Base-by-base conservation (phyloP, 1,139 yeast genomes). In the Candida tropicalis region DNA sequence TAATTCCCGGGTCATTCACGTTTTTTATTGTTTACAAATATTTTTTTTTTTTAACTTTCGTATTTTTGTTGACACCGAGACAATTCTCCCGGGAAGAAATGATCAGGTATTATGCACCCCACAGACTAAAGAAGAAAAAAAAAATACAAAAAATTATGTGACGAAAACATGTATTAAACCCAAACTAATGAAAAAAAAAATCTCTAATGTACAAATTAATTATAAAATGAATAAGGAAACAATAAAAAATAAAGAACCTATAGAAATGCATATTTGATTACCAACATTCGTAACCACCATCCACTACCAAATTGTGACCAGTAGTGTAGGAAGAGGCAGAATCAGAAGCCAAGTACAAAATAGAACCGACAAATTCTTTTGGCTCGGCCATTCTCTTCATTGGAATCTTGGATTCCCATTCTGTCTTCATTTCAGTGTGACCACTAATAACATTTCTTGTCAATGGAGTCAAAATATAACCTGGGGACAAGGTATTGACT, bases 331-430 rank as follows among this genome's bases (percentile, higher is more conserved):
- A 63, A 24, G 75, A 68, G 6, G 77, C 77, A 38, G 69, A 44
- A 22, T 70, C 73, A 42, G 71, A 65, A n/a, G 76, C 76, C 63
- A 73, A 69, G 63, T 73, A 73, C 50, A 73, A 66, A 43, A 73
- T 63, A 27, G 73, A 63, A 29, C 79, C 77, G 35, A 73, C 75
- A 52, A 73, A 73, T 53, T 73, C 78, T 58, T 73, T 73, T 50
- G 77, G 77, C 51, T 73, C 77, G 39, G 78, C 77, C 78, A 73
- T 73, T 62, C 79, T 67, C 59, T 69, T 68, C 73, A 70, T 68
- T 35, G 79, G 79, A 49, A 73, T 68, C 61, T 68, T 72, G 37
- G 66, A 57, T 55, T 73, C 78, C 78, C 79, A 73, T 27, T 70
- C 66, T 24, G 71, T 75, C 59, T 72, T 73, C 75, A 73, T 68